phyloP scores from a whole-genome alignment of 2,329 filamentous ascomycete genomes.

The Aspergillus intermedius region DNA sequence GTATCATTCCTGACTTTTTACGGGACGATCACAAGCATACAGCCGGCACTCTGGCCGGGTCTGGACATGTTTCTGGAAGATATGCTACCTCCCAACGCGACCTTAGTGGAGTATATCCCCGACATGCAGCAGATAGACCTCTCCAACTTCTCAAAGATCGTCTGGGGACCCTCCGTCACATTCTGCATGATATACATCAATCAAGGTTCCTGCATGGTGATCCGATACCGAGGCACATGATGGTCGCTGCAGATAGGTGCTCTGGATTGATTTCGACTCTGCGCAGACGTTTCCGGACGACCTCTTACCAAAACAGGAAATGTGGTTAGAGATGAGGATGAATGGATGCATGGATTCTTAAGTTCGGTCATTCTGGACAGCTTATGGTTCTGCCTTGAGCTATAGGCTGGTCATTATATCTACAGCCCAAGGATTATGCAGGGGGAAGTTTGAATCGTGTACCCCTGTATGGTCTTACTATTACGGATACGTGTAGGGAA shows the following conservation, averaged over 20 bases:
- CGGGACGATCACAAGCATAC: constrained; percentile 7
- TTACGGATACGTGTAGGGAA: background rate
- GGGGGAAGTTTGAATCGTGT: constrained; percentile 2
- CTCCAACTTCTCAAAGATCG: constrained; percentile 6
- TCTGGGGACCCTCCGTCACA: constrained; percentile 3
- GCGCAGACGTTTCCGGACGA: constrained; percentile 8
- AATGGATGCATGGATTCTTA: background rate
- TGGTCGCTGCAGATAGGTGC: constrained; percentile 4
- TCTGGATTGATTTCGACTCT: constrained; percentile 13
- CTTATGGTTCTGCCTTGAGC: background rate
- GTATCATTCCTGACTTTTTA: constrained; percentile 14
- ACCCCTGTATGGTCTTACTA: background rate
- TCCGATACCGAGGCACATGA: constrained; percentile 10
- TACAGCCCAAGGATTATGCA: background rate
- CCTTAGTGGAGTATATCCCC: constrained; percentile 5
- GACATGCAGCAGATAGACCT: constrained; percentile 7
- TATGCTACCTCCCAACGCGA: constrained; percentile 7
- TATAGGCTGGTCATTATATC: background rate
- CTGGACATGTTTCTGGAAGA: constrained; percentile 8
- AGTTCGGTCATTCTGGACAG: no score
- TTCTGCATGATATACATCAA: constrained; percentile 8
- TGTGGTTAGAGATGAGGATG: constrained; percentile 7
- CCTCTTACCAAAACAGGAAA: background rate
- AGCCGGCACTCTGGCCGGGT: background rate
- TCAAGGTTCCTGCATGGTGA: constrained; percentile 9